Percentiles rank a stretch among this genome's conserved stretches.
These are phyloP conservation scores for Ascobolus immersus DNA, from an alignment of 495 filamentous ascomycete genomes.

Conservation along the genomic window DNA sequence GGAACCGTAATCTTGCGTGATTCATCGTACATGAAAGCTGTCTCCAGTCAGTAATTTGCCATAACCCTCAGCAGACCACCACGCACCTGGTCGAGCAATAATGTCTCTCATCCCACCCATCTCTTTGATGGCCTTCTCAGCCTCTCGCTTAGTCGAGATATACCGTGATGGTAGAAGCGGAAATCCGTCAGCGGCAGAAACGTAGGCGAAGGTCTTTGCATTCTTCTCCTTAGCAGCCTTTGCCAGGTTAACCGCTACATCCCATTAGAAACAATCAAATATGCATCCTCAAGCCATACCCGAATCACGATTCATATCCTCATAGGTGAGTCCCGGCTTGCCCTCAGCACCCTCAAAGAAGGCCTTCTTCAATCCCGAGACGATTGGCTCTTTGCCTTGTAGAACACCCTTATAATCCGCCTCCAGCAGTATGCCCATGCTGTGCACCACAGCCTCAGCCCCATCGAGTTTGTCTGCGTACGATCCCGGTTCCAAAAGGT, in stretches of 20 bases:
- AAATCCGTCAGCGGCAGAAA: slow-evolving; percentile 67
- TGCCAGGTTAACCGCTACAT: background rate
- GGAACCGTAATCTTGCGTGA: slow-evolving; percentile 60
- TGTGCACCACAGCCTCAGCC: slow-evolving; percentile 70
- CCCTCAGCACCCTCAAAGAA: slow-evolving; percentile 46
- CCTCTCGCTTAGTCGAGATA: slow-evolving; percentile 75
- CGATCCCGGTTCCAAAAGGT: slow-evolving; percentile 55
- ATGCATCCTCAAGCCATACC: slow-evolving; percentile 18
- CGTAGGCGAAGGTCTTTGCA: slow-evolving; percentile 50
- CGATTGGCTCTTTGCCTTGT: slow-evolving; percentile 47
- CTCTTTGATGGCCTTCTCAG: slow-evolving; percentile 49
- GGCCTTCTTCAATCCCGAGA: slow-evolving; percentile 47
- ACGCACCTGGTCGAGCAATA: slow-evolving; percentile 65
- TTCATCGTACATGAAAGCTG: slow-evolving; percentile 70
- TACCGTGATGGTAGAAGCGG: slow-evolving; percentile 64
- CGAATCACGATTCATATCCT: slow-evolving; percentile 88
- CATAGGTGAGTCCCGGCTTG: slow-evolving; percentile 68
- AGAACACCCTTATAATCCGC: slow-evolving; percentile 92
- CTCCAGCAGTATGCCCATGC: slow-evolving; percentile 86
- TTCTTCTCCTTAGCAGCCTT: slow-evolving; percentile 32
- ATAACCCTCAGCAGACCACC: no score
- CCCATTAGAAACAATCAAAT: background rate
- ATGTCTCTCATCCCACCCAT: slow-evolving; percentile 35
- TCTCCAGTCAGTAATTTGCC: no score
- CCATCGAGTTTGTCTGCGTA: slow-evolving; percentile 46